Conservation (phyloP, 805 yeast species). For the Candida rishiriensis region DNA sequence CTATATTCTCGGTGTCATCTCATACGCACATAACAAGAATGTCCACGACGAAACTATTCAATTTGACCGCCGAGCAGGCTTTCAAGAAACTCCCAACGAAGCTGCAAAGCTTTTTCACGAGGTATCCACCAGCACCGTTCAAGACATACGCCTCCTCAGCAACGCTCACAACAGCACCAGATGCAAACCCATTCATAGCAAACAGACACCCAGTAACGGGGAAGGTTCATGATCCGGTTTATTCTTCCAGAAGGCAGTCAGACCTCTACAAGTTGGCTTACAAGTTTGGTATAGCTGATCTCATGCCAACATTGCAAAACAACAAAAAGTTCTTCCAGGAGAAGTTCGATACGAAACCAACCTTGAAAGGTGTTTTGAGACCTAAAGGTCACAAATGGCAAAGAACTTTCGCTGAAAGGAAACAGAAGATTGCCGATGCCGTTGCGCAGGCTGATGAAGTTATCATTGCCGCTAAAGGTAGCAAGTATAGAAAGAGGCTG, state of each 20-base stretch:
- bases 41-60: constrained; percentile 21
- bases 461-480: constrained; percentile 61
- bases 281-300: constrained; percentile 71
- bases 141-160: constrained; percentile 61
- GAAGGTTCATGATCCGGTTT: constrained; percentile 71
- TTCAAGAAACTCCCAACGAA: constrained; percentile 56
- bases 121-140: constrained; percentile 83
- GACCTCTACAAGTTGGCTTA: constrained; percentile 80
- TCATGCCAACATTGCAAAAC: constrained; percentile 64
- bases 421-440: constrained; percentile 60
- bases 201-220: constrained; percentile 80
- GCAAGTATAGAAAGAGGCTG: constrained; percentile 39
- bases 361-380: constrained; percentile 69
- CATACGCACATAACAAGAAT: constrained; percentile 2
- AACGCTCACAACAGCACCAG: constrained; percentile 57
- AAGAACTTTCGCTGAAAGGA: constrained; percentile 55
- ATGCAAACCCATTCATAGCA: constrained; percentile 83
- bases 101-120: constrained; percentile 69
- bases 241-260: constrained; percentile 76
- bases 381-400: constrained; percentile 85
- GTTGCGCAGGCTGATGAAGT: constrained; percentile 61
- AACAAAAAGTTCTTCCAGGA: constrained; percentile 71
- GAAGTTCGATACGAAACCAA: constrained; percentile 62
- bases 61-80: constrained; percentile 29
- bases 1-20: too few species aligned